phyloP scores from a whole-genome alignment of 108 stramenopile species.

The Nannochloropsis salina region DNA sequence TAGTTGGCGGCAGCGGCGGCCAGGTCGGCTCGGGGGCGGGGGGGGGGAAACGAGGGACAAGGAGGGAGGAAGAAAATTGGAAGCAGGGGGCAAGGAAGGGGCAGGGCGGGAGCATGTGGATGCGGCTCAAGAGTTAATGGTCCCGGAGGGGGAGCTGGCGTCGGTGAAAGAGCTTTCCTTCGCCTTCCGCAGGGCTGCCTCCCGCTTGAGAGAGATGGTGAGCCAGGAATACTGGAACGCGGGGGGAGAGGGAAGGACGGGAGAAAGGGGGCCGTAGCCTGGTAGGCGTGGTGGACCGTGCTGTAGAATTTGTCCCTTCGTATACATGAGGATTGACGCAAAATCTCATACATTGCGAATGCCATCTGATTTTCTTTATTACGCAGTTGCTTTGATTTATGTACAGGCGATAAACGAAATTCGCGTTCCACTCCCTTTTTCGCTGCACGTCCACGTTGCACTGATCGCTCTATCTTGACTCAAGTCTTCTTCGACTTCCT shows the following conservation, averaged over 20 bases:
- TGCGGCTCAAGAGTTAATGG: not conserved
- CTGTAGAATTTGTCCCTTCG: too few species aligned
- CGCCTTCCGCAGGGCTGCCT: slow-evolving; percentile 77
- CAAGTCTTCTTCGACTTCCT: too few species aligned
- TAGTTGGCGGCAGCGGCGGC: too few species aligned
- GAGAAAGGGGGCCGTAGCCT: not conserved
- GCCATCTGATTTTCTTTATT: too few species aligned
- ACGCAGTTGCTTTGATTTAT: too few species aligned
- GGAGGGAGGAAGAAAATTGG: not conserved
- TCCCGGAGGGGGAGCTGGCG: slow-evolving; percentile 25
- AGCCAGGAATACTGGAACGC: slow-evolving; percentile 53
- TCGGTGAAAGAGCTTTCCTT: slow-evolving; percentile 70
- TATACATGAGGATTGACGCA: too few species aligned
- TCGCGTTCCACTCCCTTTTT: too few species aligned
- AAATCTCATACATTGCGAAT: too few species aligned
- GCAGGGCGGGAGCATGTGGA: not conserved
- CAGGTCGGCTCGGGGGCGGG: not conserved
- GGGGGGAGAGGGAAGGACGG: not conserved
- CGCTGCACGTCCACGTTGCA: too few species aligned
- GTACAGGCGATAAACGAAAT: too few species aligned
- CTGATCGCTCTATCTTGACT: too few species aligned
- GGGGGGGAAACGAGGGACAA: not conserved
- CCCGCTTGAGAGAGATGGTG: slow-evolving; percentile 79
- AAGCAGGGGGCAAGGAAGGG: not conserved
- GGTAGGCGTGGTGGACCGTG: too few species aligned